Evolutionary conservation across 2,329 filamentous ascomycete genomes (phyloP), one percentile per base, ranked within the genome.

Genomic region (Fonsecaea multimorphosa): DNA sequence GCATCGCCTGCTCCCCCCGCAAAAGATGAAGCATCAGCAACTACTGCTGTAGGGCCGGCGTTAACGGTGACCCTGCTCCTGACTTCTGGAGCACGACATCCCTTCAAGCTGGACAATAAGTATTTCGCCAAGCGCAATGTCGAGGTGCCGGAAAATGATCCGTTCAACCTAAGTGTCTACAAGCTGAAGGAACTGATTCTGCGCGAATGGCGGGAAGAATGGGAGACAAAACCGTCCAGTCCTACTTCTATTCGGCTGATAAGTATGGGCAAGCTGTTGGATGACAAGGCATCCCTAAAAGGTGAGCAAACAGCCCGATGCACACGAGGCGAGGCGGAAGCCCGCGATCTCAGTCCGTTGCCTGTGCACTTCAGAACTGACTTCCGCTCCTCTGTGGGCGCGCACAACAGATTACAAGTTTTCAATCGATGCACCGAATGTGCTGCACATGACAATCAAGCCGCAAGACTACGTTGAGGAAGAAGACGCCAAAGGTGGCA

Each of bases 381-480:
- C 19, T 49, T 11, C 11, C 14, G 44, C 44, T 40, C 14, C 16
- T 9, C 7, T 22, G 19, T 7, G 16, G 34, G 38, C n/a, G 38
- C 9, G 14, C 16, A 44, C 32, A 44, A 51, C 73, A 96, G 92
- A 93, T 71, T 93, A 91, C 74, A 90, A 88, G 67, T 92, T 96
- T 74, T 91, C 87, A 74, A 83, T 84, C 32, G 89, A 92, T 68
- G 82, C 84, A 11, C 87, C 91, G 7, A 96, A 96, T 71, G 91
- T 96, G 31, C 88, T 97, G n/a, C 93, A 97, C 78, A 96, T 97
- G 92, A 94, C 91, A 5, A 88, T 97, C 72, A 91, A 91, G 72
- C 93, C 93, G 2, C 90, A 93, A 74, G 92, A 96, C 74, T 85
- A 90, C 44, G 82, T 94, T 67, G 89, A 96, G 70, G 92, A 76